Evolutionary conservation across 257 asterid species (phyloP), one percentile per base, ranked within the genome.

Genomic region (Henckelia pumila): DNA sequence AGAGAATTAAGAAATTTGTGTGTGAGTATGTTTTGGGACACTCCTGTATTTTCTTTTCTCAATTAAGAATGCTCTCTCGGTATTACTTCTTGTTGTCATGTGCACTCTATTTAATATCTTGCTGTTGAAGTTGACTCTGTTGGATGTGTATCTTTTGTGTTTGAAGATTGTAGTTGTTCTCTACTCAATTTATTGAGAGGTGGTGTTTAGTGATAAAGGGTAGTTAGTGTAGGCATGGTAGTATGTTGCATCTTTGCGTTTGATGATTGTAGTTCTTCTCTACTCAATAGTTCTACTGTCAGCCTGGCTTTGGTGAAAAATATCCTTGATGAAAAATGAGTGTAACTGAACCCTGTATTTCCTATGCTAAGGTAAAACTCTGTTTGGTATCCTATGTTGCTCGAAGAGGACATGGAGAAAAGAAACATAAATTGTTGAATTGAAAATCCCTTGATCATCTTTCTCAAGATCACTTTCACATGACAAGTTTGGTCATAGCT

Each of bases 11-110:
- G 26, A 59, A 50, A 68, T 47, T 4, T 47, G 21, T 47, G 55
- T 40, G 5, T 68, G 66, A 35, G 70, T 69, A 7, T 22, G 71
- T 68, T 30, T 29, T 40, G 53, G 62, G 71, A 53, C 20, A 35
- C 77, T 62, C 52, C 67, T 66, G 37, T 49, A 58, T 32, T 67
- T 70, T 44, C 68, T 70, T 55, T 49, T 63, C 68, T 62, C 57
- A 63, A 74, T 71, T 67, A 78, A 52, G 61, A 61, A 32, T 69
- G 61, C 29, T 53, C 58, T 32, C 66, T 63, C 64, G 71, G 40
- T 56, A 71, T 62, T 63, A 40, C 21, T 52, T 16, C 26, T 28
- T 74, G 53, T 35, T 63, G 49, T 53, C 20, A 47, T 69, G 23
- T 56, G 17, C 20, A n/a, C 56, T 47, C 47, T 50, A 8, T 70